phyloP scores from a whole-genome alignment of 148 eudicot species.

The Polygonum aviculare region DNA sequence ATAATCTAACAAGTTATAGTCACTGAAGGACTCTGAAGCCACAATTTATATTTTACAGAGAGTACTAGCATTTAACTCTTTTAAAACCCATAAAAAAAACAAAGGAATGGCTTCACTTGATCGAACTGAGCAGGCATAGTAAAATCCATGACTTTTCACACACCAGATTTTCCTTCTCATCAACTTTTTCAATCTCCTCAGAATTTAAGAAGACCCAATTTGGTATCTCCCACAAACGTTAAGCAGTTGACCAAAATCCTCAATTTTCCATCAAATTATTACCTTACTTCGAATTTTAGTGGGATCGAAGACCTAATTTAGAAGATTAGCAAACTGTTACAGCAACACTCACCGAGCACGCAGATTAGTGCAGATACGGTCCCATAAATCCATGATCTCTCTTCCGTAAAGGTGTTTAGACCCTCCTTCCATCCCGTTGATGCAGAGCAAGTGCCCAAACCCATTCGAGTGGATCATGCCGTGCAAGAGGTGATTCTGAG shows the following conservation, averaged over 20 bases:
- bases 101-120: too few species aligned
- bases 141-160: too few species aligned
- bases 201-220: not conserved
- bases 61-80: too few species aligned
- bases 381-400: constrained; percentile 90
- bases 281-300: not conserved
- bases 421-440: constrained; percentile 82
- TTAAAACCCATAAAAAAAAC: too few species aligned
- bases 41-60: too few species aligned
- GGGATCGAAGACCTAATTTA: not conserved
- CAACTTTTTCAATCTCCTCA: not conserved
- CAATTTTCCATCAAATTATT: not conserved
- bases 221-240: not conserved
- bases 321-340: not conserved
- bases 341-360: constrained; percentile 38
- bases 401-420: constrained; percentile 52
- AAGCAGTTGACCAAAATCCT: not conserved
- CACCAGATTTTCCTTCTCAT: too few species aligned
- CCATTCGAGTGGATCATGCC: constrained; percentile 91
- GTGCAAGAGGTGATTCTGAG: constrained; percentile 62
- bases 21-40: too few species aligned
- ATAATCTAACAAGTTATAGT: too few species aligned
- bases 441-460: constrained; percentile 65
- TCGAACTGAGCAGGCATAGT: too few species aligned
- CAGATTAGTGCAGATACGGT: constrained; percentile 70